Evolutionary conservation across 2,329 filamentous ascomycete species (phyloP), one percentile per base, ranked within the genome.

Genomic region (Phaeosphaeria sp.): DNA sequence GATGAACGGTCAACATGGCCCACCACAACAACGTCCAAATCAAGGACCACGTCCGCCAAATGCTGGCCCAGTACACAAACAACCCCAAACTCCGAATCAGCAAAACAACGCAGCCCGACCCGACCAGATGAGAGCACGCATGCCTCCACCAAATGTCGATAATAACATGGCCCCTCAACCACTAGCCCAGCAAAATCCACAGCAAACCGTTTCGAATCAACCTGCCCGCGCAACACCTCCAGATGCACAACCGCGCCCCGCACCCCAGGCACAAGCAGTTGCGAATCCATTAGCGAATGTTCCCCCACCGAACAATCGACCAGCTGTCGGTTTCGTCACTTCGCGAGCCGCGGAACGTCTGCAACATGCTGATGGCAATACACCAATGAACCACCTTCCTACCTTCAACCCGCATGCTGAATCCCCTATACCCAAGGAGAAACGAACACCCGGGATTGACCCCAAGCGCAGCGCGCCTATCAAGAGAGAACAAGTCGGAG

Each of bases 401-500:
- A 77, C 77, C 0, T 84, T 83, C 72, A 81, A 84, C 46, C 81
- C 81, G 4, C 77, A 83, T 52, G 78, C 72, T 13, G 81, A 83
- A 50, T 81, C 78, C 60, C 93, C 93, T 0, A 95, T 75, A 17
- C 93, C 0, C 93, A 97, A 71, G 87, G 92, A 60, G 1, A 58
- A 75, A 52, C 93, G 94, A 73, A 97, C 94, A 0, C 90, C 90
- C 0, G 93, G 93, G 2, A 85, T 97, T 41, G 92, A 97, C 69
- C 92, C 96, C 71, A 87, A 80, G 21, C 89, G 87, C 51, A 93
- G 90, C 4, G 89, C 89, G 52, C 92, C 93, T 0, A 79, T 97
- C 1, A 84, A 84, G 3, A 85, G 84, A 60, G 83, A 81, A 42
- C 66, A 71, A 25, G 64, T 76, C 39, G 62, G 62, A 10, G 64